Percentiles rank a stretch among this genome's conserved stretches.
These are phyloP conservation scores for Calocera cornea DNA, from an alignment of 768 basidiomycete genomes.

Conservation along the genomic window DNA sequence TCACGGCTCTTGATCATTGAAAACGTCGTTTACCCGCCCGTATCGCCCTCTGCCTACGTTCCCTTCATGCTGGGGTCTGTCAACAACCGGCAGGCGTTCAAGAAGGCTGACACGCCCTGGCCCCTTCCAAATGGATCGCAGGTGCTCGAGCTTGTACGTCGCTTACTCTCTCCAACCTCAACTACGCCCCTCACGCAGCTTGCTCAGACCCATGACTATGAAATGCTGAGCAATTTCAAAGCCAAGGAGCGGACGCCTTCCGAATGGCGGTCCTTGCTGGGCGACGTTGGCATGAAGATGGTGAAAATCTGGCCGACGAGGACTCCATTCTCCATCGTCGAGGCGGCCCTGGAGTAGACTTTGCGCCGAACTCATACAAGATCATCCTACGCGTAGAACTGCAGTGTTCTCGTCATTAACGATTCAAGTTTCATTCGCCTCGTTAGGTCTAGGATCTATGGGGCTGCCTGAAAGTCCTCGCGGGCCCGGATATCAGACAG, in stretches of 20 bases:
- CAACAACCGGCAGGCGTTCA: constrained; percentile 1
- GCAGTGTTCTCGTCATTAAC: not conserved
- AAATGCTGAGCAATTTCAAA: constrained; percentile 34
- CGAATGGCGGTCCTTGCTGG: constrained; percentile 18
- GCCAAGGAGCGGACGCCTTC: constrained; percentile 32
- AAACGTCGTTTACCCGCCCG: constrained; percentile 10
- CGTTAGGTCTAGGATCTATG: not conserved
- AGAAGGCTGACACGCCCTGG: not conserved
- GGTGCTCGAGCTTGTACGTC: not conserved
- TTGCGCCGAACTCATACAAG: not conserved
- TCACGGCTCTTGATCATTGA: constrained; percentile 30
- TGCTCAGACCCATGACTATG: constrained; percentile 35
- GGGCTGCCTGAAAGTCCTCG: constrained; percentile 1
- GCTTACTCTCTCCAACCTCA: constrained; percentile 26
- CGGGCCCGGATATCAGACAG: constrained; percentile 1
- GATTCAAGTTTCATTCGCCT: not conserved
- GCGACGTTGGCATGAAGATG: constrained; percentile 25
- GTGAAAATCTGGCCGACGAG: constrained; percentile 25
- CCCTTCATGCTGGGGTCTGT: constrained; percentile 25
- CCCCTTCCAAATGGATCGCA: not conserved
- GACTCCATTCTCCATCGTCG: not conserved
- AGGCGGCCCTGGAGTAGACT: not conserved
- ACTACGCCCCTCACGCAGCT: constrained; percentile 36
- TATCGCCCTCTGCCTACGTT: constrained; percentile 23
- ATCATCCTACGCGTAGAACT: no score